A percentile compares a stretch with the other conserved stretches of the same genome.
Evolutionary conservation across 2,329 filamentous ascomycete genomes (phyloP).

Genomic region (Colletotrichum orbiculare): DNA sequence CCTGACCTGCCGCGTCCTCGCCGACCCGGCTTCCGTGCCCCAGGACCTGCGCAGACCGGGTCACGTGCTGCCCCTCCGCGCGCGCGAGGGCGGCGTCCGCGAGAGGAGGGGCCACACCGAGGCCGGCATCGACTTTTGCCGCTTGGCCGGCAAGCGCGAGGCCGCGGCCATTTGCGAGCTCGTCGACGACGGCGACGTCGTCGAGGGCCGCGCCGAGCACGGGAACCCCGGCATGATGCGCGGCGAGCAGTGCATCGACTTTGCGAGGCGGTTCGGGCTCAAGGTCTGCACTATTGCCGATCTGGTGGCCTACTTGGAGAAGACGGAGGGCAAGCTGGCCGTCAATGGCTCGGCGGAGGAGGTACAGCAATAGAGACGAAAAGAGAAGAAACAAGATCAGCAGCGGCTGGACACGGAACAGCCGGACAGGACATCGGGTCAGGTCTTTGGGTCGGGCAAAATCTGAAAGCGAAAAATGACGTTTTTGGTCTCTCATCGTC

Average conservation of each 20-base stretch:
- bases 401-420: neutral
- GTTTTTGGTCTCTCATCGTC: no score
- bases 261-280: slow-evolving; percentile 88
- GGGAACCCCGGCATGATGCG: slow-evolving; percentile 87
- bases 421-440: slow-evolving; percentile 2
- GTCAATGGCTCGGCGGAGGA: slow-evolving; percentile 51
- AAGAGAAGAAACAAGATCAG: neutral
- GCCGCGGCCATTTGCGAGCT: slow-evolving; percentile 92
- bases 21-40: slow-evolving; percentile 68
- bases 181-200: slow-evolving; percentile 84
- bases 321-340: slow-evolving; percentile 72
- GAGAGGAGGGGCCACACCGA: slow-evolving; percentile 90
- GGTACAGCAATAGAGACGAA: neutral
- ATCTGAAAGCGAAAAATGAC: slow-evolving; percentile 2
- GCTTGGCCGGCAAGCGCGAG: slow-evolving; percentile 79
- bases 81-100: slow-evolving; percentile 82
- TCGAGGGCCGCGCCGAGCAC: slow-evolving; percentile 74
- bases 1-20: slow-evolving; percentile 82
- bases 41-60: slow-evolving; percentile 82
- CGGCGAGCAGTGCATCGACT: slow-evolving; percentile 86
- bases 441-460: neutral
- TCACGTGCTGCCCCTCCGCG: slow-evolving; percentile 88
- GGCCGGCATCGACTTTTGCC: slow-evolving; percentile 90
- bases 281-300: slow-evolving; percentile 97
- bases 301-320: slow-evolving; percentile 82